Evolutionary conservation across 495 filamentous ascomycete genomes (phyloP).

Genomic region (Aspergillus mulundensis): DNA sequence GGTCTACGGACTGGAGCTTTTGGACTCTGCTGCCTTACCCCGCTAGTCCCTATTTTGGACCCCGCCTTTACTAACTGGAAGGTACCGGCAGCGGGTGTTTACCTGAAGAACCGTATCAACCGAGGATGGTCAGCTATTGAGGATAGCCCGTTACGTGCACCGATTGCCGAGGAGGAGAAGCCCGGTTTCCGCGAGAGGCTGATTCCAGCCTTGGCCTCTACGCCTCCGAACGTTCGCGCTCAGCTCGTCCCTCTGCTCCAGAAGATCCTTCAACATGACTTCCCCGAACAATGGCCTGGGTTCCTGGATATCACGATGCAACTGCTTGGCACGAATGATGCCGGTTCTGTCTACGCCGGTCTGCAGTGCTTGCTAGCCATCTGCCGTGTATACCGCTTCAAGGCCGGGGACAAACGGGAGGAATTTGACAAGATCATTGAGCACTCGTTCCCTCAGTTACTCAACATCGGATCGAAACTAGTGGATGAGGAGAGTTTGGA

Average conservation of each 20-base stretch:
- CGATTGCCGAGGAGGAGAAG: slow-evolving; percentile 86
- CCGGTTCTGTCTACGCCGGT: slow-evolving; percentile 82
- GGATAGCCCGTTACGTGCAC: slow-evolving; percentile 55
- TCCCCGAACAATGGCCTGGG: slow-evolving; percentile 86
- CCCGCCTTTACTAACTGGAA: slow-evolving; percentile 10
- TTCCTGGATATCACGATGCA: slow-evolving; percentile 90
- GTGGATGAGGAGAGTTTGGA: slow-evolving; percentile 88
- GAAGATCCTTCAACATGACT: slow-evolving; percentile 93
- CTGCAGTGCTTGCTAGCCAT: slow-evolving; percentile 90
- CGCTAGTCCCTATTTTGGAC: neutral
- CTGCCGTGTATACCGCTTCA: slow-evolving; percentile 91
- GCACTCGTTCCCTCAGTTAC: slow-evolving; percentile 83
- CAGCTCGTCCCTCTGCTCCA: slow-evolving; percentile 92
- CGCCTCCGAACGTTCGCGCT: slow-evolving; percentile 72
- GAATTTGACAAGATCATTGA: slow-evolving; percentile 95
- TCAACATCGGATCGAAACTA: slow-evolving; percentile 79
- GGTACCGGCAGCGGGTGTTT: slow-evolving; percentile 75
- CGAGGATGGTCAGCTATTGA: slow-evolving; percentile 82
- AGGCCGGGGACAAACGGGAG: slow-evolving; percentile 70
- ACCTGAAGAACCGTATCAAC: slow-evolving; percentile 93
- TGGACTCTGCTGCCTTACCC: neutral
- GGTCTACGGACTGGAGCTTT: neutral
- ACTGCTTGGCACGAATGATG: slow-evolving; percentile 77
- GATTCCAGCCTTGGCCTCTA: slow-evolving; percentile 79
- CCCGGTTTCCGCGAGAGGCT: slow-evolving; percentile 79